Evolutionary conservation across 805 yeast genomes (phyloP).

Genomic region (Candida adriatica): DNA sequence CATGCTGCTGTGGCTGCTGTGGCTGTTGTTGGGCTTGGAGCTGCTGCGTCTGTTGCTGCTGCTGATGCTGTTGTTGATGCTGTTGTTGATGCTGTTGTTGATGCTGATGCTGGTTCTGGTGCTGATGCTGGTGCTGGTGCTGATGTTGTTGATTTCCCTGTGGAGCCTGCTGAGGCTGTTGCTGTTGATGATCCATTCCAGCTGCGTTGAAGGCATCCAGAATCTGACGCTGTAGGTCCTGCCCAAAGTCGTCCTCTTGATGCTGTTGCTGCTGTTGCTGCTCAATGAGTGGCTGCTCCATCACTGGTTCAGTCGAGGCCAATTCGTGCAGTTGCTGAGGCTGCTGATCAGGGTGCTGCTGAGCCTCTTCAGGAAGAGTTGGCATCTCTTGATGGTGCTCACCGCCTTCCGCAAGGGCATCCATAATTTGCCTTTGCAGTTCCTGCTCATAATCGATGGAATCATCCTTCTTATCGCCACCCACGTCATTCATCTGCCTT

Average conservation of each 20-base stretch:
- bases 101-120: not conserved
- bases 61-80: not conserved
- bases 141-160: not conserved
- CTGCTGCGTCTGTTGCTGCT: not conserved
- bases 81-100: not conserved
- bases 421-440: conserved; percentile 20
- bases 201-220: conserved; percentile 13
- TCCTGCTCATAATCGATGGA: conserved; percentile 11
- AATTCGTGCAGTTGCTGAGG: too few relatives aligned
- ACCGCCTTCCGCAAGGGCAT: conserved; percentile 13
- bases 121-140: not conserved
- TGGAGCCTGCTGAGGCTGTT: not conserved
- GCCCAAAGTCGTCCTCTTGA: conserved; percentile 10
- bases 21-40: not conserved
- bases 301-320: too few relatives aligned
- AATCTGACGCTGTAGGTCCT: conserved; percentile 19
- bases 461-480: not conserved
- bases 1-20: not conserved
- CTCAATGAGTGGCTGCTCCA: too few relatives aligned
- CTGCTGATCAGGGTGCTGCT: too few relatives aligned
- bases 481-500: conserved; percentile 9
- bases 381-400: not conserved
- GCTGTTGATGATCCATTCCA: conserved; percentile 1
- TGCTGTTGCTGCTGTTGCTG: too few relatives aligned
- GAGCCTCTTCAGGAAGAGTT: not conserved